These are phyloP conservation scores for Saccharum spontaneum DNA, from an alignment of 176 grass and related monocot genomes.

Conservation along the genomic window DNA sequence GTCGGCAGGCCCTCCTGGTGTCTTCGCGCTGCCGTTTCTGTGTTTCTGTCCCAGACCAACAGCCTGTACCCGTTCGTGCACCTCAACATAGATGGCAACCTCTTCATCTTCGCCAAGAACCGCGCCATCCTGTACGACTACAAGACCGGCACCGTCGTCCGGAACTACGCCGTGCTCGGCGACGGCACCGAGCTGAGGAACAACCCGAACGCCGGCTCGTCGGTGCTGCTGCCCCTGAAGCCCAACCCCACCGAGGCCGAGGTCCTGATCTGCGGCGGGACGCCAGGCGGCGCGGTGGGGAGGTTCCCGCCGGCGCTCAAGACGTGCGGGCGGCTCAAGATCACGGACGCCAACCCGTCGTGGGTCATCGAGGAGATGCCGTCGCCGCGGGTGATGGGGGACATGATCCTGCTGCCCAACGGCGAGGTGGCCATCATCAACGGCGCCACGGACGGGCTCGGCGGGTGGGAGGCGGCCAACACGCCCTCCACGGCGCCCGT, in stretches of 20 bases:
- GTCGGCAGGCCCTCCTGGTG: background rate
- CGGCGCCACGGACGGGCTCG: constrained; percentile 57
- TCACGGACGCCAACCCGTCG: constrained; percentile 53
- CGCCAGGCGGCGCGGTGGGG: constrained; percentile 27
- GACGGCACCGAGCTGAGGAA: constrained; percentile 50
- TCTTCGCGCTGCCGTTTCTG: constrained; percentile 40
- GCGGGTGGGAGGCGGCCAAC: constrained; percentile 58
- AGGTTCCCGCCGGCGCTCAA: constrained; percentile 19
- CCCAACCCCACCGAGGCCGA: constrained; percentile 61
- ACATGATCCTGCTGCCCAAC: constrained; percentile 76
- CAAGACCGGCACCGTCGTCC: constrained; percentile 34
- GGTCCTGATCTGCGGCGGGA: constrained; percentile 72
- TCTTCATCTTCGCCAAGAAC: constrained; percentile 79
- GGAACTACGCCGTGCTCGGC: constrained; percentile 44
- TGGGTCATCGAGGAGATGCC: constrained; percentile 77
- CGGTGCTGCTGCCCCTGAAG: constrained; percentile 65
- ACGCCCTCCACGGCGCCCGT: constrained; percentile 40
- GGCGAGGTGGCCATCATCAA: constrained; percentile 73
- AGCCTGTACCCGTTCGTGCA: constrained; percentile 81
- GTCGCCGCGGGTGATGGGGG: constrained; percentile 75
- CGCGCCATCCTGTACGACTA: constrained; percentile 63
- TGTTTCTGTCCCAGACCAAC: constrained; percentile 47
- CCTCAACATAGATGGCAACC: constrained; percentile 77
- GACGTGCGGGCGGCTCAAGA: constrained; percentile 75
- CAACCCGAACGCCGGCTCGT: constrained; percentile 75